phyloP scores from a whole-genome alignment of 2,329 filamentous ascomycete species.

The Purpureocillium lavendulum region DNA sequence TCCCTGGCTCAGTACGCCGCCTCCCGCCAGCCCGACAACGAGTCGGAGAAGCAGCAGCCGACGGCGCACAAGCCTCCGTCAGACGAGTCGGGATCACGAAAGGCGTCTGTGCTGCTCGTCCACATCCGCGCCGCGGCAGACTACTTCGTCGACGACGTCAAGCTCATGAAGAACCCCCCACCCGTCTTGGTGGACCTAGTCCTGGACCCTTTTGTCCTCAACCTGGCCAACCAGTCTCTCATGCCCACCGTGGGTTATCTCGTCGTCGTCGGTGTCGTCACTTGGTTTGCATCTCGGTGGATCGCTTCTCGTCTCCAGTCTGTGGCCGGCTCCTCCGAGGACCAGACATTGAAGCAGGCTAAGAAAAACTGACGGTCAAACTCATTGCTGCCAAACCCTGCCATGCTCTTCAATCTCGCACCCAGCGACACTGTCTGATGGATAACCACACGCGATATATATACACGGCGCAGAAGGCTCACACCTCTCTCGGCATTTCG shows the following conservation, averaged over 20 bases:
- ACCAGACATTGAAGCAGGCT: slow-evolving; percentile 28
- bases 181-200: slow-evolving; percentile 73
- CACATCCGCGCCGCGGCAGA: slow-evolving; percentile 70
- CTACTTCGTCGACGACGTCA: slow-evolving; percentile 68
- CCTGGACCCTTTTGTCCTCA: slow-evolving; percentile 76
- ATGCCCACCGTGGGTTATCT: slow-evolving; percentile 65
- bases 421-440: neutral
- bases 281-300: slow-evolving; percentile 33
- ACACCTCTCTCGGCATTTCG: neutral
- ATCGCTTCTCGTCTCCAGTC: slow-evolving; percentile 17
- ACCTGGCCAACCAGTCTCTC: slow-evolving; percentile 72
- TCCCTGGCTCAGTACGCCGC: slow-evolving; percentile 57
- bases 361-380: slow-evolving; percentile 2
- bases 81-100: slow-evolving; percentile 6
- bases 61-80: neutral
- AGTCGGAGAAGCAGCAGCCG: neutral
- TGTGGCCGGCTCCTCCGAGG: slow-evolving; percentile 15
- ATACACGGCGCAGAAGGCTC: neutral
- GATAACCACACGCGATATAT: neutral
- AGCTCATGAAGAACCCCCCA: slow-evolving; percentile 67
- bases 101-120: slow-evolving; percentile 58
- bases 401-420: neutral
- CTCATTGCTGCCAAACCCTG: neutral
- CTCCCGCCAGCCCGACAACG: slow-evolving; percentile 29
- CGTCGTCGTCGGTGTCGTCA: slow-evolving; percentile 44